These are phyloP conservation scores for Moesziomyces globuligerus DNA, from an alignment of 1,284 basidiomycete genomes.

Conservation along the genomic window DNA sequence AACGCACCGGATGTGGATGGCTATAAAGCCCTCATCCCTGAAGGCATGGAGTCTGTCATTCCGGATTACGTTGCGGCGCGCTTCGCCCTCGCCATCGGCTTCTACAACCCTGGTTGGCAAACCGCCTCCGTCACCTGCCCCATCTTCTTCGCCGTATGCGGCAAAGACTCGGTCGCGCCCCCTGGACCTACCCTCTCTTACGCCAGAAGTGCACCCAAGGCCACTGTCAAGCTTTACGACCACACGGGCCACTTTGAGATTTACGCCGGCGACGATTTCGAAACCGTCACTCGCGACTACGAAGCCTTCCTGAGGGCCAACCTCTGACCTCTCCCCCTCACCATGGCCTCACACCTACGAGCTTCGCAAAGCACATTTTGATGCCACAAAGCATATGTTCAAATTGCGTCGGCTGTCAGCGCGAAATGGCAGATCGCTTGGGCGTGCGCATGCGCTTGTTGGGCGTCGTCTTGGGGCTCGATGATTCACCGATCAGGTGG, in stretches of 20 bases:
- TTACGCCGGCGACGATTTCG: conserved; percentile 51
- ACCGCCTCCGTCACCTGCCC: conserved; percentile 44
- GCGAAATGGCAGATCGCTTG: background rate
- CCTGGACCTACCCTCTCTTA: conserved; percentile 42
- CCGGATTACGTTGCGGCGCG: conserved; percentile 47
- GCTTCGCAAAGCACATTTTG: no score
- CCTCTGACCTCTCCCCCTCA: conserved; percentile 6
- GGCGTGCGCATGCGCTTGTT: background rate
- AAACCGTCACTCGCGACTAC: conserved; percentile 48
- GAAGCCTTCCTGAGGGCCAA: conserved; percentile 33
- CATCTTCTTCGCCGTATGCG: conserved; percentile 62
- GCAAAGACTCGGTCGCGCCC: conserved; percentile 55
- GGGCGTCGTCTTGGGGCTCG: background rate
- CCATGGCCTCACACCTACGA: no score
- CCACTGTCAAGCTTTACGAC: conserved; percentile 39
- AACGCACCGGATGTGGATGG: conserved; percentile 36
- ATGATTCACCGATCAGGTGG: conserved; percentile 12
- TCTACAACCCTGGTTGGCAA: conserved; percentile 52
- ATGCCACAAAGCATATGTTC: no score
- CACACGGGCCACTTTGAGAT: conserved; percentile 59
- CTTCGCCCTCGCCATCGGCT: conserved; percentile 41
- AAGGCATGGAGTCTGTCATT: background rate
- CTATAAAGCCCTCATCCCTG: conserved; percentile 25
- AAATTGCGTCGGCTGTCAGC: background rate
- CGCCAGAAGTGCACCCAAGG: conserved; percentile 49